Conservation (phyloP, 176 grass and related monocot species). For the Avena sativa region DNA sequence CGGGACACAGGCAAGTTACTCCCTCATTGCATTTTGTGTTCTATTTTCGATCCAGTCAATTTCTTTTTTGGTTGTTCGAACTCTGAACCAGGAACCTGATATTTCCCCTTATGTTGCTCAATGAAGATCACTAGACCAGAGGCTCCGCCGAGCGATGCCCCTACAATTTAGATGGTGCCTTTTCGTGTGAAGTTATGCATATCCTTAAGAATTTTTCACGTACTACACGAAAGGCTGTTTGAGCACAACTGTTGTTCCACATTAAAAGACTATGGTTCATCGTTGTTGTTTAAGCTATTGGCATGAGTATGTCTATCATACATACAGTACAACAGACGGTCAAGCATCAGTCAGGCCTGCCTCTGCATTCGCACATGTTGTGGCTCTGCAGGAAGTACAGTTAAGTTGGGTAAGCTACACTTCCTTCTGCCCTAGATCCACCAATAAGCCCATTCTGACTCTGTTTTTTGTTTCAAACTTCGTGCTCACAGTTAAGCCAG, state of each 20-base stretch:
- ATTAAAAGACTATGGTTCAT: not conserved
- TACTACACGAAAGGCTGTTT: not conserved
- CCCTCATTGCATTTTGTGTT: not conserved
- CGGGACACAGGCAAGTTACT: not conserved
- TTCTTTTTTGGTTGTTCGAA: not conserved
- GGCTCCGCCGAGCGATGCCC: not conserved
- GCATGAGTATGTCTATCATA: not conserved
- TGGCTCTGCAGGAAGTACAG: slow-evolving; percentile 1
- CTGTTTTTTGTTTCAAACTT: not conserved
- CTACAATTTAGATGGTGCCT: not conserved
- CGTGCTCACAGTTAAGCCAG: not conserved
- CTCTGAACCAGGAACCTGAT: not conserved
- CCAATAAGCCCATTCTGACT: slow-evolving; percentile 9
- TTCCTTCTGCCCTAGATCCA: not conserved
- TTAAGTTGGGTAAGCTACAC: slow-evolving; percentile 4
- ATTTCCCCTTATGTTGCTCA: not conserved
- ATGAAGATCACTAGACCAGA: not conserved
- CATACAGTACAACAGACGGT: not conserved
- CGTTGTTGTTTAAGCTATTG: not conserved
- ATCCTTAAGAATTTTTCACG: not conserved
- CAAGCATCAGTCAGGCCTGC: slow-evolving; percentile 17
- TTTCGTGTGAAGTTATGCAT: not conserved
- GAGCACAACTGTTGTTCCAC: not conserved
- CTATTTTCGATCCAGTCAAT: not conserved
- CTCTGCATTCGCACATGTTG: not conserved